A percentile compares a stretch with the other conserved stretches of the same genome.
Evolutionary conservation across 2,329 filamentous ascomycete species (phyloP).

Genomic region (Fusarium sp.): DNA sequence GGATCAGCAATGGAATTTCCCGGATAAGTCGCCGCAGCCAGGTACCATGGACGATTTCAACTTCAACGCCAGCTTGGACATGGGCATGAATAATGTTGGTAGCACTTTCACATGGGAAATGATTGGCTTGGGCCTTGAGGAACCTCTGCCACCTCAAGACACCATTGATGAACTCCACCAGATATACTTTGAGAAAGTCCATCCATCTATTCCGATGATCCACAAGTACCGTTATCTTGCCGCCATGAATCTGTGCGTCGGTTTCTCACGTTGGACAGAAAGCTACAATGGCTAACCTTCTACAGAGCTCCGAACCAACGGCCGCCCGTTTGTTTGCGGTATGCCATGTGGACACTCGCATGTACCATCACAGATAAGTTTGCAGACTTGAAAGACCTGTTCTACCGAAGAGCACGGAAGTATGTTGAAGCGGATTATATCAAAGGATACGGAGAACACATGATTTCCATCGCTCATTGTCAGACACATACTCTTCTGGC

Average conservation of each 20-base stretch:
- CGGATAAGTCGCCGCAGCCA: constrained; percentile 65
- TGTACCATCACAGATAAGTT: constrained; percentile 88
- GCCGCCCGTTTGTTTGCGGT: constrained; percentile 88
- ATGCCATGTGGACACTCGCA: constrained; percentile 97
- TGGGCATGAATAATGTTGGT: constrained; percentile 64
- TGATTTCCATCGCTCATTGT: constrained; percentile 86
- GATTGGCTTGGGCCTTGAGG: constrained; percentile 70
- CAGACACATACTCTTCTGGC: constrained; percentile 86
- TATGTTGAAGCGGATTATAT: constrained; percentile 92
- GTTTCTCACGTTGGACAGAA: not conserved
- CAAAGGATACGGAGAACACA: constrained; percentile 89
- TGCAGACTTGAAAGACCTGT: constrained; percentile 81
- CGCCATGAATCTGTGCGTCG: constrained; percentile 82
- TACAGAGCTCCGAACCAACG: constrained; percentile 80
- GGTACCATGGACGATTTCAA: constrained; percentile 68
- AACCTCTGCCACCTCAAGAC: constrained; percentile 69
- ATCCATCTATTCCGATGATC: constrained; percentile 87
- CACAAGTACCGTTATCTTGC: constrained; percentile 89
- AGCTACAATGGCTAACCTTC: constrained; percentile 25
- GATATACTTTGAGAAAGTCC: constrained; percentile 91
- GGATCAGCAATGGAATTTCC: constrained; percentile 67
- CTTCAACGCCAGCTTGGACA: constrained; percentile 63
- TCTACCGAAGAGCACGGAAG: constrained; percentile 90
- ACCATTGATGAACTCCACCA: constrained; percentile 88
- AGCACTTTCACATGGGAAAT: constrained; percentile 83